Percentiles rank a stretch among this genome's conserved stretches.
These are phyloP conservation scores for Ehretia macrophylla DNA, from an alignment of 257 asterid genomes.

Conservation along the genomic window DNA sequence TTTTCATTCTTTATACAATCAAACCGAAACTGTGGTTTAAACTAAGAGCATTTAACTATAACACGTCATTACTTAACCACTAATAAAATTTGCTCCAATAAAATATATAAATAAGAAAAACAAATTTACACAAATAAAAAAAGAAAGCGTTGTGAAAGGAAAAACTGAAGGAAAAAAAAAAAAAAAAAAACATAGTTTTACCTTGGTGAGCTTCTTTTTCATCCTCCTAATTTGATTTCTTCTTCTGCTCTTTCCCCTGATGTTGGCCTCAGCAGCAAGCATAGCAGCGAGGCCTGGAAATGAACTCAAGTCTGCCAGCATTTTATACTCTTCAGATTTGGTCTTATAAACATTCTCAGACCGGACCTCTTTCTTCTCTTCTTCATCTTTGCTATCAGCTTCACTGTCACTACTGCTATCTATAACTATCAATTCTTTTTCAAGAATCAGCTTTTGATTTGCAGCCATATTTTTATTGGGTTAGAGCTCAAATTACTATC, in stretches of 20 bases:
- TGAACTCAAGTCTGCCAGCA: neutral
- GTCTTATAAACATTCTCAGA: neutral
- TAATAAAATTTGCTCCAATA: no score
- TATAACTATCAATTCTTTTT: neutral
- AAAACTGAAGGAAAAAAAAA: neutral
- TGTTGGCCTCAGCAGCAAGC: slow-evolving; percentile 9
- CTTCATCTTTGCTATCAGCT: neutral
- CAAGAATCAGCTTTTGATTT: neutral
- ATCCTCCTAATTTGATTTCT: neutral
- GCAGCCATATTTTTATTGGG: neutral
- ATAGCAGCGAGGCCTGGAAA: neutral
- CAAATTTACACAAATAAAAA: no score
- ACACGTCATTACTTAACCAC: no score
- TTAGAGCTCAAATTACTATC: neutral
- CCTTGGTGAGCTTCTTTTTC: neutral
- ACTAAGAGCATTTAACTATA: no score
- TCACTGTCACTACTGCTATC: neutral
- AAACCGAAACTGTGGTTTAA: no score
- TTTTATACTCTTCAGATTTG: neutral
- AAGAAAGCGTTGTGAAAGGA: no score
- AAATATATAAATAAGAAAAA: no score
- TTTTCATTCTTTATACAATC: no score
- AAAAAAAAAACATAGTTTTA: no score
- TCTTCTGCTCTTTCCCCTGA: neutral
- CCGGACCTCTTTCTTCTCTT: neutral